Base-by-base conservation (phyloP, 2,329 filamentous ascomycete species). In the Colletotrichum sp. region DNA sequence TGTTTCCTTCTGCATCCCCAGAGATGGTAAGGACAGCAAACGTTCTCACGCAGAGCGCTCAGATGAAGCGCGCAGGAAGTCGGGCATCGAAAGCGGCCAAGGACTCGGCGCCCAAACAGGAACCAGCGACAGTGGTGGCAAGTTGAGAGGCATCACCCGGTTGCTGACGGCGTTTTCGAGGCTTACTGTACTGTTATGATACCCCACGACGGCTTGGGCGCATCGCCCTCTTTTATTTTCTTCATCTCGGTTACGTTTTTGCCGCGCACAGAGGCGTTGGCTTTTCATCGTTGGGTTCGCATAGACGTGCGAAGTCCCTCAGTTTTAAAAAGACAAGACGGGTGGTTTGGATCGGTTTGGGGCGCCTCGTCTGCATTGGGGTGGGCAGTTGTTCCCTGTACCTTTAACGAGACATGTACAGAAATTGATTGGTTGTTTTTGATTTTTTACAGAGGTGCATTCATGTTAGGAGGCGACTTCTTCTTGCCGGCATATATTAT, bases 161-260 rank as follows among this genome's bases (percentile, higher is more conserved):
- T 52, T 66, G 60, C 66, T 67, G 52, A 70, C 66, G 74, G 74
- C 71, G 74, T 76, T 76, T 75, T 76, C 73, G 60, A 75, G 62
- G 74, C 71, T 76, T 75, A 73, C 66, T 76, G 60, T 70, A 75
- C 74, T 76, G 74, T 76, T 76, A 76, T 76, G 74, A 76, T 76
- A 76, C 74, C 74, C 74, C 74, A 76, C 66, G 71, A 75, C 74
- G 74, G 71, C 74, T 70, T 30, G 71, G 74, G 74, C 74, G 60
- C 34, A 28, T 28, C 30, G 58, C 70, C 66, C 74, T 36, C 24
- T 60, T 65, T 62, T 72, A 36, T 48, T 55, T 61, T 38, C 48
- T 67, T 15, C n/a, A 60, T 36, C 48, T 68, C 62, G 66, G 43
- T 36, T 62, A 38, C n/a, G 56, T 58, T 68, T 48, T 30, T 34